These are phyloP conservation scores for Zizania latifolia DNA, from an alignment of 176 grass and related monocot genomes.

Conservation along the genomic window DNA sequence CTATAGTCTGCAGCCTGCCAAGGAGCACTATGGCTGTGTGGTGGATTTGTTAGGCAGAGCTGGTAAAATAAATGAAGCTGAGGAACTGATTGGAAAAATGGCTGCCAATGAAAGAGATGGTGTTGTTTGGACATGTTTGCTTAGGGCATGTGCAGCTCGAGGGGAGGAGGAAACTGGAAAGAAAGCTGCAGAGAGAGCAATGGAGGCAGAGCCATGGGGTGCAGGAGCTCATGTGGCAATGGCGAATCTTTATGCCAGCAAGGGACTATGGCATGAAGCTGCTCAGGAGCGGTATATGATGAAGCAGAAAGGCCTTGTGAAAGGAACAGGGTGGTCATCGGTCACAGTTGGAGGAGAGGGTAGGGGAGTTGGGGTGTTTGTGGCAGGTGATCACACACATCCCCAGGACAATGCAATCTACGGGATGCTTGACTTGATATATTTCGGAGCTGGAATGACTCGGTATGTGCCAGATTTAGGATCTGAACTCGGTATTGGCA, in stretches of 20 bases:
- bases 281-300: conserved; percentile 48
- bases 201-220: conserved; percentile 49
- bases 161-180: conserved; percentile 47
- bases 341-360: conserved; percentile 37
- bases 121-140: conserved; percentile 57
- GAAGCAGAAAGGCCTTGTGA: conserved; percentile 60
- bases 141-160: conserved; percentile 49
- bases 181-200: conserved; percentile 37
- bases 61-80: conserved; percentile 44
- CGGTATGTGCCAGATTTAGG: conserved; percentile 13
- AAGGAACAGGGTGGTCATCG: conserved; percentile 61
- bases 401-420: conserved; percentile 34
- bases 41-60: conserved; percentile 52
- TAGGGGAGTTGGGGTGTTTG: conserved; percentile 39
- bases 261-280: conserved; percentile 50
- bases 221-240: conserved; percentile 56
- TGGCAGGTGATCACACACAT: conserved; percentile 45
- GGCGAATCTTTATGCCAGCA: conserved; percentile 58
- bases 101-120: conserved; percentile 43
- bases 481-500: conserved; percentile 20
- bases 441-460: conserved; percentile 27
- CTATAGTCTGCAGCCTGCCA: conserved; percentile 41
- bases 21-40: conserved; percentile 64
- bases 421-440: conserved; percentile 41
- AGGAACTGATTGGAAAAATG: conserved; percentile 49